Conservation (phyloP, 2,329 filamentous ascomycete species). For the Macrophomina phaseolina region DNA sequence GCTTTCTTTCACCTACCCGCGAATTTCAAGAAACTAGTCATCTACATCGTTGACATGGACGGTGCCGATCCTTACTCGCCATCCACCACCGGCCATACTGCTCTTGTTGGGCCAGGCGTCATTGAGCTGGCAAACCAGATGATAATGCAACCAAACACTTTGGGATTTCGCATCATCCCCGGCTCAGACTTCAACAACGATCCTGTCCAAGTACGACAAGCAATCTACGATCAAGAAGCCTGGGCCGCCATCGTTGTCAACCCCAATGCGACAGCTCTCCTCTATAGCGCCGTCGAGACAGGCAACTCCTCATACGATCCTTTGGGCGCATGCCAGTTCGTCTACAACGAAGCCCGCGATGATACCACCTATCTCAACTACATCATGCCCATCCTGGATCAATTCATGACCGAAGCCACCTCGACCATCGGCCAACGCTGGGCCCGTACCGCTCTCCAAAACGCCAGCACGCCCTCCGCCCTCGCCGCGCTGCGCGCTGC, state of each 20-base stretch:
- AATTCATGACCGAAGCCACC: constrained; percentile 55
- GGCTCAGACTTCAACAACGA: constrained; percentile 62
- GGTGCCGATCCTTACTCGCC: constrained; percentile 58
- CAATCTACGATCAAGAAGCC: constrained; percentile 63
- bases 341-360: constrained; percentile 63
- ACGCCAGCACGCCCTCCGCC: constrained; percentile 47
- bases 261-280: constrained; percentile 64
- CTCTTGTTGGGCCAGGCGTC: constrained; percentile 64
- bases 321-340: constrained; percentile 61
- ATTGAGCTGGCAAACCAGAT: constrained; percentile 54
- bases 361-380: constrained; percentile 60
- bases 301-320: constrained; percentile 67
- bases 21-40: constrained; percentile 55
- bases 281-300: constrained; percentile 59
- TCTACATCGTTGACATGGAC: constrained; percentile 70
- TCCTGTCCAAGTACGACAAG: constrained; percentile 61
- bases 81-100: constrained; percentile 37
- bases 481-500: constrained; percentile 52
- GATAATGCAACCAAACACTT: constrained; percentile 45
- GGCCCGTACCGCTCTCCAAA: constrained; percentile 49
- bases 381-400: constrained; percentile 58
- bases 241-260: constrained; percentile 69
- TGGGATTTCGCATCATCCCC: constrained; percentile 59
- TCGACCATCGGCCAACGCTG: constrained; percentile 56
- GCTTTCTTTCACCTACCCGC: constrained; percentile 59